A percentile compares a stretch with the other conserved stretches of the same genome.
These are phyloP conservation scores for Phytophthora megakarya DNA, from an alignment of 352 stramenopile species.

Conservation along the genomic window DNA sequence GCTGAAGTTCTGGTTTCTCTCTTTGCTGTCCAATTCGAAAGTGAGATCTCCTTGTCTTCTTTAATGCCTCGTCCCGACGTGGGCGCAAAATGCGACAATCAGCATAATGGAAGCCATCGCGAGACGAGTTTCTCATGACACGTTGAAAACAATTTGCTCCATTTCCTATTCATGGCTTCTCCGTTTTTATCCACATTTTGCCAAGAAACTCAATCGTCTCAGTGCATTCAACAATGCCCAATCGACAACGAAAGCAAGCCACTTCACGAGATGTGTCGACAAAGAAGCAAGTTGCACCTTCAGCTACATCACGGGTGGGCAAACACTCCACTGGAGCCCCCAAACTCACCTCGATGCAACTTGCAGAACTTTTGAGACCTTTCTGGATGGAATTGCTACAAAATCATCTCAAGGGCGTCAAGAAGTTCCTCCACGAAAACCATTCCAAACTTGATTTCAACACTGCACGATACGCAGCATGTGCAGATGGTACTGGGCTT, in stretches of 20 bases:
- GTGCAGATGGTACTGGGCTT: slow-evolving; percentile 49
- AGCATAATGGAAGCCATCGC: neutral
- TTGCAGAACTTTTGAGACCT: slow-evolving; percentile 45
- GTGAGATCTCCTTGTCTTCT: neutral
- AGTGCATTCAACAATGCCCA: slow-evolving; percentile 4
- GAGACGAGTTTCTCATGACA: neutral
- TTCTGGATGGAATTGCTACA: slow-evolving; percentile 61
- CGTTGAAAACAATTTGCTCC: neutral
- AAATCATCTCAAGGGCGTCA: slow-evolving; percentile 52
- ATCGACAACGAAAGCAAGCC: slow-evolving; percentile 12
- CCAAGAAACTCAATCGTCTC: neutral
- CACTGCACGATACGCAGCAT: slow-evolving; percentile 39
- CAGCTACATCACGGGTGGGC: neutral
- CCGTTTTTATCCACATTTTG: slow-evolving; percentile 12
- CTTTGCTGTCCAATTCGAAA: slow-evolving; percentile 8
- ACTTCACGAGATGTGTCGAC: neutral
- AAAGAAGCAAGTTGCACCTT: neutral
- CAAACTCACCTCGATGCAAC: slow-evolving; percentile 52
- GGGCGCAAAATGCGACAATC: slow-evolving; percentile 4
- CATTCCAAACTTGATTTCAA: slow-evolving; percentile 49
- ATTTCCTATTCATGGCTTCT: slow-evolving; percentile 5
- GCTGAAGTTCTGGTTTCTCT: neutral
- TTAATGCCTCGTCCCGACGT: neutral
- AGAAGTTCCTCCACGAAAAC: slow-evolving; percentile 46
- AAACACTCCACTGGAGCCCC: neutral